Percentiles rank a stretch among this genome's conserved stretches.
These are phyloP conservation scores for Licmophora abbreviata DNA, from an alignment of 108 stramenopile species.

Conservation along the genomic window DNA sequence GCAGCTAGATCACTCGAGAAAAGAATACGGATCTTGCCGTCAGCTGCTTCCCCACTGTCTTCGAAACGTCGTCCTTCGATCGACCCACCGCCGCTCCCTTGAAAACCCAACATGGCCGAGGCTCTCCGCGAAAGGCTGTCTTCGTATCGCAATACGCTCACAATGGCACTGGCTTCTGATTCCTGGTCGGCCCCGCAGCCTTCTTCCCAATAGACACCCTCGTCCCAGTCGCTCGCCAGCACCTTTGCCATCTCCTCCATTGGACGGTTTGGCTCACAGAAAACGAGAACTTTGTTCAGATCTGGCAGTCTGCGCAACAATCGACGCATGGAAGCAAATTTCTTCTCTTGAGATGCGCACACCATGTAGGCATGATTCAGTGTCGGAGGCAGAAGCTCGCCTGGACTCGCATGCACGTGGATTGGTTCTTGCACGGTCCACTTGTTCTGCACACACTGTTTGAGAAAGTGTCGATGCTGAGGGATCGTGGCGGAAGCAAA, in stretches of 20 bases:
- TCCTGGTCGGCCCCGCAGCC: conserved; percentile 14
- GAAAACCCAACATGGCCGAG: conserved; percentile 70
- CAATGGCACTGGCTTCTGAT: conserved; percentile 10
- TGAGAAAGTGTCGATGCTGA: conserved; percentile 85
- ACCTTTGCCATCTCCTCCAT: conserved; percentile 62
- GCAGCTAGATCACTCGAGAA: conserved; percentile 87
- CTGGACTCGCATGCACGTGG: conserved; percentile 70
- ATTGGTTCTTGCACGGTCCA: conserved; percentile 83
- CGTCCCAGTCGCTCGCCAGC: conserved; percentile 41
- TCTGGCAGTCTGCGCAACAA: conserved; percentile 45
- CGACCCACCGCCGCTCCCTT: conserved; percentile 23
- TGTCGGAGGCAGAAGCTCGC: conserved; percentile 77
- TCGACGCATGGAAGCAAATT: conserved; percentile 63
- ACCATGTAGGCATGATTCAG: conserved; percentile 79
- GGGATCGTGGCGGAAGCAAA: conserved; percentile 95
- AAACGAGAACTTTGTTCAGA: conserved; percentile 56
- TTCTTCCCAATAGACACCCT: conserved; percentile 32
- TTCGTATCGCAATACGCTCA: conserved; percentile 54
- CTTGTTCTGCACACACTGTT: conserved; percentile 75
- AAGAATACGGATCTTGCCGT: conserved; percentile 50
- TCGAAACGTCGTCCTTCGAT: conserved; percentile 5
- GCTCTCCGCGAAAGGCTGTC: conserved; percentile 59
- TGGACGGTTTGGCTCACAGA: conserved; percentile 60
- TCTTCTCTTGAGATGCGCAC: conserved; percentile 51
- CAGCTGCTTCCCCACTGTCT: conserved; percentile 3